phyloP scores from a whole-genome alignment of 192 early-diverging fungal genomes.

The Backusella sp. region DNA sequence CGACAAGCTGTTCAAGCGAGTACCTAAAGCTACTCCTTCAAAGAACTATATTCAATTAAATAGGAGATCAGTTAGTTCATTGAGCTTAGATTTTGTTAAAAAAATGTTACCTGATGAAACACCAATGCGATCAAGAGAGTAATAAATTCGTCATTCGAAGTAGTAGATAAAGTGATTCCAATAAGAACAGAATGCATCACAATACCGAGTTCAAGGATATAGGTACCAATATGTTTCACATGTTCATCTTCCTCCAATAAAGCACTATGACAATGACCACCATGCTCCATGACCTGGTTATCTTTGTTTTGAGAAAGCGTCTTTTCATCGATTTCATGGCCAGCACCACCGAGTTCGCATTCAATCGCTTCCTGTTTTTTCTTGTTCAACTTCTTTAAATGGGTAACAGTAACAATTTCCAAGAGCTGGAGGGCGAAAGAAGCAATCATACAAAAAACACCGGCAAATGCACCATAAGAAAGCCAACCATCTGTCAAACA shows the following conservation, averaged over 20 bases:
- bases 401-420: conserved; percentile 18
- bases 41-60: conserved; percentile 41
- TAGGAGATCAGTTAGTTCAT: neutral
- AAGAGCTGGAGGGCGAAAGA: conserved; percentile 29
- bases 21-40: conserved; percentile 49
- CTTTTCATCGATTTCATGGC: neutral
- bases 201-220: conserved; percentile 77
- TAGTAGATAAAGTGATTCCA: conserved; percentile 65
- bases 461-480: conserved; percentile 35
- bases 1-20: conserved; percentile 39
- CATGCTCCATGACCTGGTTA: neutral
- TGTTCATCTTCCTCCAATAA: conserved; percentile 36
- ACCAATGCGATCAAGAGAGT: conserved; percentile 64
- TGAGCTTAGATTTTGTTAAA: neutral
- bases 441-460: conserved; percentile 37
- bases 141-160: conserved; percentile 51
- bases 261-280: conserved; percentile 24
- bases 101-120: conserved; percentile 65
- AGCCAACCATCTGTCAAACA: conserved; percentile 36
- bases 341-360: neutral
- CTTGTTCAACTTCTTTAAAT: neutral
- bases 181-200: conserved; percentile 76
- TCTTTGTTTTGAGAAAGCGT: neutral
- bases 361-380: neutral
- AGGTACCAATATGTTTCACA: conserved; percentile 51